phyloP scores from a whole-genome alignment of 1,139 yeast species.

The Keqinozyma sinolaborantium region DNA sequence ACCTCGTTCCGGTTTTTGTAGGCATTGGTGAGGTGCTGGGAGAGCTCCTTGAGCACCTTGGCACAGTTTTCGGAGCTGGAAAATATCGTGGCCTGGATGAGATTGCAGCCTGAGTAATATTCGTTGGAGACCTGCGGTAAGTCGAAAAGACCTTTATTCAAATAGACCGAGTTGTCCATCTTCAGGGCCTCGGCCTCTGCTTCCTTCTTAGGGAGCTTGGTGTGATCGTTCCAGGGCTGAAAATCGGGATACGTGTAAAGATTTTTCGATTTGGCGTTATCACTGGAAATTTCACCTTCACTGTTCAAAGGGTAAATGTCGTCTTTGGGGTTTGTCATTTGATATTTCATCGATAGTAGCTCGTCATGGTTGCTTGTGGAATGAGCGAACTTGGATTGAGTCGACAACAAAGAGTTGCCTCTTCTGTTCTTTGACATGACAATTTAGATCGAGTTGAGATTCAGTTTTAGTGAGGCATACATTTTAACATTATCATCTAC shows the following conservation, averaged over 20 bases:
- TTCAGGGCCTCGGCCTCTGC: conserved; percentile 21
- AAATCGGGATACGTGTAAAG: conserved; percentile 64
- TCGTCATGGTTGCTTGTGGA: conserved; percentile 30
- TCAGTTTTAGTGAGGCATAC: no score
- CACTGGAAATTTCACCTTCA: not conserved
- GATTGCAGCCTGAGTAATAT: conserved; percentile 50
- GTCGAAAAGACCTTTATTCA: conserved; percentile 46
- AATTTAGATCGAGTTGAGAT: no score
- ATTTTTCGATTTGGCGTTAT: conserved; percentile 7
- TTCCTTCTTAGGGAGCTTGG: conserved; percentile 39
- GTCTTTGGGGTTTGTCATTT: conserved; percentile 33
- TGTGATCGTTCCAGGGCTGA: conserved; percentile 69
- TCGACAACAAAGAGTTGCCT: conserved; percentile 32
- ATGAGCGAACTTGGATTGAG: conserved; percentile 24
- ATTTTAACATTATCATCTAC: conserved; percentile 17
- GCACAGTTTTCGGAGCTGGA: conserved; percentile 37
- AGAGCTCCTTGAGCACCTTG: conserved; percentile 36
- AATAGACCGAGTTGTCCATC: conserved; percentile 28
- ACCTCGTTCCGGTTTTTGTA: conserved; percentile 60
- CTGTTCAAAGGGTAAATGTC: conserved; percentile 33
- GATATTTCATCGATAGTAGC: conserved; percentile 31
- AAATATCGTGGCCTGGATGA: conserved; percentile 42
- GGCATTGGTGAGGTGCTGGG: conserved; percentile 57
- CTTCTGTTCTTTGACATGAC: conserved; percentile 36
- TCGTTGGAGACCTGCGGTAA: conserved; percentile 57